These are phyloP conservation scores for Fonsecaea multimorphosa DNA, from an alignment of 2,329 filamentous ascomycete genomes.

Conservation along the genomic window DNA sequence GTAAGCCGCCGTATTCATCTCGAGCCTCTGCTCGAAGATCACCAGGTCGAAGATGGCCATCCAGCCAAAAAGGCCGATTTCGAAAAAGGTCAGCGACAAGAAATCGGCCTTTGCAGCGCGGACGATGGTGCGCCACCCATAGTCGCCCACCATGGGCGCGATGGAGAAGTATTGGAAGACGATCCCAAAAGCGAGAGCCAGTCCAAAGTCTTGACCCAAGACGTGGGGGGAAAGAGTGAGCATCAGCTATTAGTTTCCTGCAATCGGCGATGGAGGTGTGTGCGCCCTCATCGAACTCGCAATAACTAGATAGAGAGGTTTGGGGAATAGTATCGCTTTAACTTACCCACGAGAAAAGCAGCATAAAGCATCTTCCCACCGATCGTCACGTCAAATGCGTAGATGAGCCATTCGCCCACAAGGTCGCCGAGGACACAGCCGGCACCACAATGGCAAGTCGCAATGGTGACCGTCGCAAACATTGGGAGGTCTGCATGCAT, in stretches of 20 bases:
- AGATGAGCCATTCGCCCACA: constrained; percentile 46
- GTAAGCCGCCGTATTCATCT: constrained; percentile 42
- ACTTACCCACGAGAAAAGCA: constrained; percentile 21
- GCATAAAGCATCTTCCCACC: constrained; percentile 37
- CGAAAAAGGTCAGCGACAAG: constrained; percentile 42
- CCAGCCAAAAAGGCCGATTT: constrained; percentile 44
- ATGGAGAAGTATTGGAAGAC: constrained; percentile 46
- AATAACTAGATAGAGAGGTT: no score
- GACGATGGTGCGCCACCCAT: constrained; percentile 38
- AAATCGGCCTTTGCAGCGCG: constrained; percentile 43
- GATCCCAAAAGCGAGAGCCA: constrained; percentile 43
- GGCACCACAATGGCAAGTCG: constrained; percentile 44
- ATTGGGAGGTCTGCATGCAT: constrained; percentile 19
- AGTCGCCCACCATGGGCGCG: constrained; percentile 44
- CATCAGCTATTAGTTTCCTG: not conserved
- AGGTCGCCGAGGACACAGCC: constrained; percentile 45
- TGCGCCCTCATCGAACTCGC: no score
- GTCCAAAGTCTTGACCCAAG: constrained; percentile 36
- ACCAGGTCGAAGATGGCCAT: constrained; percentile 43
- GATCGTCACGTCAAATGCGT: constrained; percentile 40
- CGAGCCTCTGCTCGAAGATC: constrained; percentile 40
- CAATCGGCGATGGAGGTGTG: no score
- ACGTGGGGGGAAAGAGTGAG: not conserved
- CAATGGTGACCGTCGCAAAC: constrained; percentile 42
- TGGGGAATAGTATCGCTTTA: not conserved